Evolutionary conservation across 148 eudicot genomes (phyloP), one percentile per base, ranked within the genome.

Genomic region (Rhododendron griersonianum): DNA sequence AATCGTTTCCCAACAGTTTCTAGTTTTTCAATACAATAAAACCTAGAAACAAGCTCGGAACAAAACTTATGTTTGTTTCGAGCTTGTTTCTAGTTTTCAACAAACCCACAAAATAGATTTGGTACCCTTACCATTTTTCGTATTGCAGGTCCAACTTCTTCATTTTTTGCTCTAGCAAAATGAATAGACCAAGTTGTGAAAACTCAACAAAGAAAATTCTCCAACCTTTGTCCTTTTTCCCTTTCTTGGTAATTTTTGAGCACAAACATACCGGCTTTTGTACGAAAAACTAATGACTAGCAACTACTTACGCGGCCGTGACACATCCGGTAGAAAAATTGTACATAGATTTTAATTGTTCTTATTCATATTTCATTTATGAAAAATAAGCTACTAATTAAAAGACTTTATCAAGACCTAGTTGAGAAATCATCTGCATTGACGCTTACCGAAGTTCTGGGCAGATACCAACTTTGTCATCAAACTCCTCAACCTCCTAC

Each of bases 401-500:
- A 18, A 59, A 59, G n/a, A 59, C 65, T 19, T 59, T 6, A 59
- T 19, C 8, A 59, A 19, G 65, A 59, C 8, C 69, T 61, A 61
- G 25, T 61, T 21, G 25, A n/a, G 71, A 65, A 74, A 84, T 91
- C 89, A 96, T 89, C 83, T 95, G 85, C 99, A 96, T 44, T 90
- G 92, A 35, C 87, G 85, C 87, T 86, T 96, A 81, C 73, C 80
- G 57, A 88, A 89, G 77, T 67, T 88, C 45, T 84, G 88, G 16
- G 91, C 53, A 53, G 90, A 86, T 74, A 91, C 14, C 91, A 92
- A 80, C 87, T 95, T 96, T 1, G 80, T 87, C 45, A 96, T 78
- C 89, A 93, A 84, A 81, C 86, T 88, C 86, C 76, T 91, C 83
- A 95, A 65, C 87, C 99, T 92, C 83, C 92, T 90, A 0, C 93